Evolutionary conservation across 208 protist genomes (phyloP), one percentile per base, ranked within the genome.

Genomic region (Chromosphaera perkinsii): DNA sequence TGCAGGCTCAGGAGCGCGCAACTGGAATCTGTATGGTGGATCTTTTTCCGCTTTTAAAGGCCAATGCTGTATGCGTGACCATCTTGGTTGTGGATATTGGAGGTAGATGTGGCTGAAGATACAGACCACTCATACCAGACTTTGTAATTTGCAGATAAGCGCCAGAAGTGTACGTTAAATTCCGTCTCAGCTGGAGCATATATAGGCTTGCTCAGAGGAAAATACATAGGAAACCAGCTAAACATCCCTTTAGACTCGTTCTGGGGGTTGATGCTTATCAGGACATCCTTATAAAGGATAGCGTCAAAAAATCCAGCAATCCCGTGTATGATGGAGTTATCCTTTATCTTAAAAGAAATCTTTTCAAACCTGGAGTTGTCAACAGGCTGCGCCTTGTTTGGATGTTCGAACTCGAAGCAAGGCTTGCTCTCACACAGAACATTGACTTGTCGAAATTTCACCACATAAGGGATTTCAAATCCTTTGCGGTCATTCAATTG

Each of bases 211-310:
- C 17, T 26, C 4, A 71, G 31, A 12, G 88, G 88, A 26, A 94
- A 86, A 42, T 77, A 88, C 20, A 90, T 78, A 1, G 88, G 90
- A 61, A 94, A 95, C 91, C 91, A 95, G 57, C 69, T 82, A 69
- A 88, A 87, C 91, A 95, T 94, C 45, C 78, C 88, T 7, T 64
- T 39, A 1, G 81, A 83, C 42, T 78, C 57, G 3, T 78, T 90
- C 0, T 1, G 27, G 1, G 88, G 87, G 55, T 85, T 69, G 26
- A 82, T 85, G 59, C 67, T 73, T 78, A 33, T 20, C 12, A 31
- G 17, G 12, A 91, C 81, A 37, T 87, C 72, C n/a, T 67, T 66
- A 65, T 88, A 94, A 0, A 94, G 79, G 3, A 45, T 54, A 26
- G 70, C 68, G 56, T 92, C 78, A 49, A 95, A 95, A 64, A 86